phyloP scores from a whole-genome alignment of 192 early-diverging fungal genomes.

The Jimgerdemannia flammicorona region DNA sequence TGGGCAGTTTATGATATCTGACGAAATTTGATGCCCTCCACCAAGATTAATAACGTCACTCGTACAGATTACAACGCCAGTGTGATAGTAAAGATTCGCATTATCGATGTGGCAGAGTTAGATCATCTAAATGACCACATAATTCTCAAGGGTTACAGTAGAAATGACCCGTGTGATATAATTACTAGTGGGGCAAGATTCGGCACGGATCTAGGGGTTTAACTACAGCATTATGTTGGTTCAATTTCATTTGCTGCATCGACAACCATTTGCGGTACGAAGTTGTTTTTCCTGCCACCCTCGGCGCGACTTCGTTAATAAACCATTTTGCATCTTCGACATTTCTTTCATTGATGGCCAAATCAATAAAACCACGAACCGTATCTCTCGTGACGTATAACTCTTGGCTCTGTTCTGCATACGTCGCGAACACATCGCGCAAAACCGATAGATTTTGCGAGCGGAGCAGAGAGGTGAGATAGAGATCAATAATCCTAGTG shows the following conservation, averaged over 20 bases:
- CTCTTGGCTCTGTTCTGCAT: conserved; percentile 11
- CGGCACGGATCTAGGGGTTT: too few species aligned
- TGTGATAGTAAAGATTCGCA: neutral
- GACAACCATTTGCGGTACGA: conserved; percentile 7
- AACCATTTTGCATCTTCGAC: conserved; percentile 23
- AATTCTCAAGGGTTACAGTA: neutral
- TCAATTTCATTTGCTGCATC: too few species aligned
- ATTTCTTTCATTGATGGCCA: conserved; percentile 21
- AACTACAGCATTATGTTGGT: too few species aligned
- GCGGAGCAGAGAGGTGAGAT: conserved; percentile 19
- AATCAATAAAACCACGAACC: conserved; percentile 7
- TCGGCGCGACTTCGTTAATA: conserved; percentile 15
- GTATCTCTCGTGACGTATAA: conserved; percentile 12
- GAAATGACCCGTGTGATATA: too few species aligned
- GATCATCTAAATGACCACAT: neutral
- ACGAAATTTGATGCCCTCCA: neutral
- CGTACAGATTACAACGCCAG: neutral
- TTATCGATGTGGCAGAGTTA: neutral
- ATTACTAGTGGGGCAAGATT: too few species aligned
- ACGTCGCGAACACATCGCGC: conserved; percentile 21
- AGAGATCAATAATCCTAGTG: conserved; percentile 27
- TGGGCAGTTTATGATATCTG: conserved; percentile 14
- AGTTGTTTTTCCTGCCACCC: conserved; percentile 3
- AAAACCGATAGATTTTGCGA: conserved; percentile 25
- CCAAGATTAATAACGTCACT: neutral